Evolutionary conservation across 768 basidiomycete genomes (phyloP).

Genomic region (Russula emetica): DNA sequence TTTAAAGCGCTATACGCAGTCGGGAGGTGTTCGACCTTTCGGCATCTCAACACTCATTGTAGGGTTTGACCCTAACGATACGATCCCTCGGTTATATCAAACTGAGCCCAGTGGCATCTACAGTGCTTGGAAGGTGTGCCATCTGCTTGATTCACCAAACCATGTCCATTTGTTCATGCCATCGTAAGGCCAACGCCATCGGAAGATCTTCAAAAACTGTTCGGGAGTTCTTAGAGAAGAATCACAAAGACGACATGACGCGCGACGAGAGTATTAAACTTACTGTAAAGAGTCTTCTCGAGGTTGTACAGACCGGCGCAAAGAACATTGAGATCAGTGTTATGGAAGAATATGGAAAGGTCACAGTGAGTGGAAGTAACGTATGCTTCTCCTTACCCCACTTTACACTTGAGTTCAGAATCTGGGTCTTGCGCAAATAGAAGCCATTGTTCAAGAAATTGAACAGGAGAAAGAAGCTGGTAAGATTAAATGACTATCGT

Average conservation of each 20-base stretch:
- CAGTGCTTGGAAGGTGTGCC: constrained; percentile 89
- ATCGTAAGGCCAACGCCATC: constrained; percentile 84
- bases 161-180: background rate
- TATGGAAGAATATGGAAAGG: constrained; percentile 92
- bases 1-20: constrained; percentile 91
- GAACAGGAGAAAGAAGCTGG: constrained; percentile 97
- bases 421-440: constrained; percentile 81
- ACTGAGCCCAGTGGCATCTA: constrained; percentile 98
- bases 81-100: constrained; percentile 83
- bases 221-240: constrained; percentile 97
- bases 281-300: constrained; percentile 90
- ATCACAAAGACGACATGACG: constrained; percentile 85
- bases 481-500: constrained; percentile 35
- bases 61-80: constrained; percentile 94
- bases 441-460: constrained; percentile 86
- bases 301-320: constrained; percentile 99
- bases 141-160: background rate
- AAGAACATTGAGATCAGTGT: constrained; percentile 99
- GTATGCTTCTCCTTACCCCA: background rate
- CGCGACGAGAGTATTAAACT: constrained; percentile 91
- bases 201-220: constrained; percentile 98
- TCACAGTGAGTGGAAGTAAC: constrained; percentile 59
- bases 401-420: constrained; percentile 47
- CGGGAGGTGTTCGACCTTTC: constrained; percentile 96
- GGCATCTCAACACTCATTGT: constrained; percentile 96